Evolutionary conservation across 2,329 filamentous ascomycete species (phyloP).

Genomic region (Cercospora zeae-maydis): DNA sequence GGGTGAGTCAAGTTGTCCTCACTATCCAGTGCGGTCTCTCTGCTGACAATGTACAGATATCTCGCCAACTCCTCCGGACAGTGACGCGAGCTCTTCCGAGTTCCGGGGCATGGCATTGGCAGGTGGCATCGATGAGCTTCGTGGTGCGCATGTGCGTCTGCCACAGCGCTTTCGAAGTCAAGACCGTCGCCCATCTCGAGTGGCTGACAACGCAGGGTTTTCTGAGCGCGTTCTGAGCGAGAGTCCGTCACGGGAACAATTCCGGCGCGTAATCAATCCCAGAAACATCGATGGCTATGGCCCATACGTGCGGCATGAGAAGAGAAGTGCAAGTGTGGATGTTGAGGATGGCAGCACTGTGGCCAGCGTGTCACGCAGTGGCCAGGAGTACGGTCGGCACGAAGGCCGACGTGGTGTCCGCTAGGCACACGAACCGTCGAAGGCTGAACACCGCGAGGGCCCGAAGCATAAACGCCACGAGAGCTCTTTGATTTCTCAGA

Average conservation of each 20-base stretch:
- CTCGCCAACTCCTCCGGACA: slow-evolving; percentile 34
- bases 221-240: slow-evolving; percentile 26
- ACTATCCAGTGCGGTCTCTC: background rate
- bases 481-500: slow-evolving; percentile 12
- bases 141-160: background rate
- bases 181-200: background rate
- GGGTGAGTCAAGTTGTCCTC: background rate
- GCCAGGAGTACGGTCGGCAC: background rate
- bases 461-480: slow-evolving; percentile 2
- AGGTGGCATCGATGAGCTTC: background rate
- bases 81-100: slow-evolving; percentile 31
- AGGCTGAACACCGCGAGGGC: background rate
- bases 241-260: slow-evolving; percentile 31
- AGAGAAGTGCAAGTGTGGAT: slow-evolving; percentile 18
- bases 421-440: slow-evolving; percentile 15
- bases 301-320: slow-evolving; percentile 23
- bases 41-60: slow-evolving; percentile 24
- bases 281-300: slow-evolving; percentile 19
- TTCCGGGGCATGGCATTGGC: slow-evolving; percentile 14
- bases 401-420: slow-evolving; percentile 15
- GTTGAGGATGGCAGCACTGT: slow-evolving; percentile 21
- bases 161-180: background rate
- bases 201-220: background rate
- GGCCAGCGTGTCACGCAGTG: slow-evolving; percentile 5
- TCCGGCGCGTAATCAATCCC: background rate